Percentiles rank a stretch among this genome's conserved stretches.
These are phyloP conservation scores for Pseudomassariella vexata DNA, from an alignment of 2,329 filamentous ascomycete species.

Conservation along the genomic window DNA sequence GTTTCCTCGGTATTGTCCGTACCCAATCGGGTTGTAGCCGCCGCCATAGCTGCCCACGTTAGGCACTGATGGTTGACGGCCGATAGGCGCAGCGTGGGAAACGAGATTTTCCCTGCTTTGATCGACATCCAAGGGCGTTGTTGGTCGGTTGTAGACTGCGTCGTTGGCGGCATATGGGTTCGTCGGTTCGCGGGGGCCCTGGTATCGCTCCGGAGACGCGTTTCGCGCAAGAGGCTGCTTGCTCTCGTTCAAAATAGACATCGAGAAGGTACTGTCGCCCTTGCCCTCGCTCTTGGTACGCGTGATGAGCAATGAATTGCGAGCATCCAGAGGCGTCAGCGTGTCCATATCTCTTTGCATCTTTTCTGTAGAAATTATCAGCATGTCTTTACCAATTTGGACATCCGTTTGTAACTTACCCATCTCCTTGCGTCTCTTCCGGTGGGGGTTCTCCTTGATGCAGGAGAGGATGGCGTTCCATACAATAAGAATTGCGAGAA, in stretches of 20 bases:
- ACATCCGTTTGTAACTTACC: conserved; percentile 50
- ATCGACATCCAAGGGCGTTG: conserved; percentile 18
- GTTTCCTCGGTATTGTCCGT: not conserved
- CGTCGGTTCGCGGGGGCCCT: conserved; percentile 14
- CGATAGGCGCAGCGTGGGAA: conserved; percentile 32
- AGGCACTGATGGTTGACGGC: conserved; percentile 28
- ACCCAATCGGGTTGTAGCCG: conserved; percentile 11
- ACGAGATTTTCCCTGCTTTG: conserved; percentile 33
- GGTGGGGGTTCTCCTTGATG: conserved; percentile 84
- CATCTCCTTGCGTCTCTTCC: conserved; percentile 80
- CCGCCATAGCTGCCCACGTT: conserved; percentile 17
- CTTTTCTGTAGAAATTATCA: conserved; percentile 56
- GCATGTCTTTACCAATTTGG: not conserved
- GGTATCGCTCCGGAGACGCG: conserved; percentile 27
- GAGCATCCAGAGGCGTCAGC: conserved; percentile 80
- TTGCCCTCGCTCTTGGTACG: conserved; percentile 30
- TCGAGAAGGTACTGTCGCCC: conserved; percentile 34
- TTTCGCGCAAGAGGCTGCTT: conserved; percentile 20
- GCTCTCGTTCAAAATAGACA: conserved; percentile 31
- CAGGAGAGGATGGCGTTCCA: conserved; percentile 83
- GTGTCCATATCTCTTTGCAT: conserved; percentile 70
- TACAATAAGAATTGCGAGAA: conserved; percentile 79
- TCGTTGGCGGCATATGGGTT: conserved; percentile 21
- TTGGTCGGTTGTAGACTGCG: conserved; percentile 25
- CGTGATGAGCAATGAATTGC: conserved; percentile 77